Conservation (phyloP, 2,329 filamentous ascomycete genomes). For the Stachybotrys chartarum region DNA sequence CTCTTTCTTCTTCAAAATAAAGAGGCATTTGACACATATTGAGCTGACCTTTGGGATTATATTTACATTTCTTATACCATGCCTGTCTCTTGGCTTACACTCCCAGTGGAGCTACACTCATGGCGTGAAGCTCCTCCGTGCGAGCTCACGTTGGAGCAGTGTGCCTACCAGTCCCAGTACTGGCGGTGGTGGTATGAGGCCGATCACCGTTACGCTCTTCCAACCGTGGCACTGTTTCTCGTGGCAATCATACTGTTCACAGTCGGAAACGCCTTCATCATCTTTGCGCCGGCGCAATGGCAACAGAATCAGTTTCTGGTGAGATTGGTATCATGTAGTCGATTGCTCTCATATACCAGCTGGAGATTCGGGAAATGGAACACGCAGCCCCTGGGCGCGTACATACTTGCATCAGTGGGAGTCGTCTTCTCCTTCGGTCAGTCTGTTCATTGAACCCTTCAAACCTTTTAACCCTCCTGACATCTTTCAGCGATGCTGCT, state of each 20-base stretch:
- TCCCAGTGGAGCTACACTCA: slow-evolving; percentile 32
- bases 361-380: slow-evolving; percentile 24
- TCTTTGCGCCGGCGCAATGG: slow-evolving; percentile 22
- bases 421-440: slow-evolving; percentile 37
- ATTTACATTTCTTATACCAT: neutral
- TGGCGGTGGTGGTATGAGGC: slow-evolving; percentile 44
- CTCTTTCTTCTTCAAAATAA: neutral
- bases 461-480: neutral
- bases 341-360: slow-evolving; percentile 13
- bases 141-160: slow-evolving; percentile 32
- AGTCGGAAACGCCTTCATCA: slow-evolving; percentile 25
- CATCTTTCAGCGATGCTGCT: slow-evolving; percentile 30
- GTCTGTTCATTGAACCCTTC: slow-evolving; percentile 6
- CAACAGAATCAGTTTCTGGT: slow-evolving; percentile 6
- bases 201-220: slow-evolving; percentile 44
- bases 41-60: neutral
- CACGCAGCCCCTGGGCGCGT: slow-evolving; percentile 36
- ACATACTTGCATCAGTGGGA: slow-evolving; percentile 30
- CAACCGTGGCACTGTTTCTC: slow-evolving; percentile 46
- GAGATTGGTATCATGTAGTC: slow-evolving; percentile 22
- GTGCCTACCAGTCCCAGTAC: slow-evolving; percentile 34
- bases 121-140: slow-evolving; percentile 21
- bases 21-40: neutral
- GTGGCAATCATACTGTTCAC: slow-evolving; percentile 39
- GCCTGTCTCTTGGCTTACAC: slow-evolving; percentile 24